phyloP scores from a whole-genome alignment of 2,329 filamentous ascomycete genomes.

The Biscogniauxia marginata region DNA sequence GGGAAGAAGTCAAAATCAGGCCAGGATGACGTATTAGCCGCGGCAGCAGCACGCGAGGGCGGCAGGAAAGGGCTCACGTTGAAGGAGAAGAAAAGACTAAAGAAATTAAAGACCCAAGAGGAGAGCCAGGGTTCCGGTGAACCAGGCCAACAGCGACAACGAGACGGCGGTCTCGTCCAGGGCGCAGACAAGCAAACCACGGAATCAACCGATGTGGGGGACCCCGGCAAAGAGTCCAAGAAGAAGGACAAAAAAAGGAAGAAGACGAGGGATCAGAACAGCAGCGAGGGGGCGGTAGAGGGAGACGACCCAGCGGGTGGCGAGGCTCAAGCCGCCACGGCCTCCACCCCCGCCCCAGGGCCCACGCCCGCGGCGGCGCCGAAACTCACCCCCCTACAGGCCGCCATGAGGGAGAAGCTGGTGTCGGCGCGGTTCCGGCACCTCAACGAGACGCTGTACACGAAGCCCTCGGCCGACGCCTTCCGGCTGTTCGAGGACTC shows the following conservation, averaged over 20 bases:
- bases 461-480: slow-evolving; percentile 81
- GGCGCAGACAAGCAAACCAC: slow-evolving; percentile 10
- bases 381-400: slow-evolving; percentile 88
- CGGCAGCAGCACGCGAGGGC: slow-evolving; percentile 12
- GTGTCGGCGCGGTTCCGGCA: slow-evolving; percentile 94
- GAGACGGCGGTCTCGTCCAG: neutral
- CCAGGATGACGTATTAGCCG: slow-evolving; percentile 18
- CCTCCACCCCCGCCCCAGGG: slow-evolving; percentile 28
- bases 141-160: slow-evolving; percentile 4
- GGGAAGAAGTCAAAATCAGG: slow-evolving; percentile 31
- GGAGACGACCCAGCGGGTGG: slow-evolving; percentile 9
- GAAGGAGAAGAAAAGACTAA: slow-evolving; percentile 31
- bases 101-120: slow-evolving; percentile 18
- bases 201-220: slow-evolving; percentile 5
- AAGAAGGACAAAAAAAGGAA: slow-evolving; percentile 36
- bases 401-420: slow-evolving; percentile 92
- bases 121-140: slow-evolving; percentile 17
- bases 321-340: slow-evolving; percentile 16
- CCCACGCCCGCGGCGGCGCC: too few species aligned
- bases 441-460: slow-evolving; percentile 96
- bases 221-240: slow-evolving; percentile 21
- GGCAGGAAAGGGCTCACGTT: slow-evolving; percentile 27
- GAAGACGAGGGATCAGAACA: slow-evolving; percentile 30
- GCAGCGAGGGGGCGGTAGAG: slow-evolving; percentile 17
- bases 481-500: slow-evolving; percentile 77